Conservation (phyloP, 2,329 filamentous ascomycete genomes). For the Claviceps digitariae region DNA sequence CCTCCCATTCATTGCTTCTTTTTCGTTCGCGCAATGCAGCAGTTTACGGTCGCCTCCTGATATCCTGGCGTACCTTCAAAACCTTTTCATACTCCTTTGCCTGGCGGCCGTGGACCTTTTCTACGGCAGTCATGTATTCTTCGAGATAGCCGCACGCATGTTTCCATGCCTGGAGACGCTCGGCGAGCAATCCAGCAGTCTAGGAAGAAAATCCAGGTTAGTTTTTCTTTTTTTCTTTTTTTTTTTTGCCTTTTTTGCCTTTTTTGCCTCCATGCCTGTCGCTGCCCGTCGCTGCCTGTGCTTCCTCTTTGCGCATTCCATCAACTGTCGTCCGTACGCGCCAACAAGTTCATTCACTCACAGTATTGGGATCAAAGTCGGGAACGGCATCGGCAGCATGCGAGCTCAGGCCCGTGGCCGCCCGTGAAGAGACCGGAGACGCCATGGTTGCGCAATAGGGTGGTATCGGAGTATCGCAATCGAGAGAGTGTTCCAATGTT, state of each 20-base stretch:
- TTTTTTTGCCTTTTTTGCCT: too few relatives aligned
- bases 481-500: too few relatives aligned
- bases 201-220: constrained; percentile 18
- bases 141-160: constrained; percentile 85
- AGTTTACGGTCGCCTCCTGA: not conserved
- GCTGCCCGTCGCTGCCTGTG: not conserved
- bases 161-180: constrained; percentile 90
- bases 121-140: constrained; percentile 73
- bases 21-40: not conserved
- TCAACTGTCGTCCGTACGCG: too few relatives aligned
- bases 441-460: constrained; percentile 11
- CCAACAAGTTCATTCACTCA: constrained; percentile 21
- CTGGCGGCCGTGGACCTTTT: constrained; percentile 73
- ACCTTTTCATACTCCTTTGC: constrained; percentile 94
- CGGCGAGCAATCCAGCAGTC: constrained; percentile 69
- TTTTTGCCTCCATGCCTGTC: too few relatives aligned
- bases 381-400: constrained; percentile 45
- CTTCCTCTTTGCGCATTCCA: too few relatives aligned
- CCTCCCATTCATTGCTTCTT: too few relatives aligned
- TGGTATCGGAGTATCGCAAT: not conserved
- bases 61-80: constrained; percentile 47
- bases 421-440: constrained; percentile 22
- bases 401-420: constrained; percentile 30
- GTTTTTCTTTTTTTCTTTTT: too few relatives aligned
- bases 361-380: constrained; percentile 43